phyloP scores from a whole-genome alignment of 2,329 filamentous ascomycete species.

The Chrysosporium queenslandicum region DNA sequence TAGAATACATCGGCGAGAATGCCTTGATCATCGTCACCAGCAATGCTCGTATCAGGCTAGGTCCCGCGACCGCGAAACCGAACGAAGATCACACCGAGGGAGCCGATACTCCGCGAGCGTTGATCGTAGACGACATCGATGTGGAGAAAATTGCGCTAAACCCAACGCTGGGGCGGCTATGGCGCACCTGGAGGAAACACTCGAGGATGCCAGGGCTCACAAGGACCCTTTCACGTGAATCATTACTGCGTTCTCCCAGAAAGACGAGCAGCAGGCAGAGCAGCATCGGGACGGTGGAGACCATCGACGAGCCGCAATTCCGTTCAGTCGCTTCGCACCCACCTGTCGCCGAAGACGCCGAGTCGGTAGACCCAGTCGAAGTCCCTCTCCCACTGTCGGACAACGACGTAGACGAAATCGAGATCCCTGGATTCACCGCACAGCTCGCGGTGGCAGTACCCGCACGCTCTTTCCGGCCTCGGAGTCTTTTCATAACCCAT shows the following conservation, averaged over 20 bases:
- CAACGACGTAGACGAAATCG: slow-evolving; percentile 68
- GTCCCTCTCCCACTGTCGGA: slow-evolving; percentile 60
- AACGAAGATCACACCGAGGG: slow-evolving; percentile 29
- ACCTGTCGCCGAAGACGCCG: slow-evolving; percentile 16
- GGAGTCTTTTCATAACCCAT: slow-evolving; percentile 33
- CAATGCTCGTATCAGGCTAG: slow-evolving; percentile 51
- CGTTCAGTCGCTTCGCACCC: slow-evolving; percentile 7
- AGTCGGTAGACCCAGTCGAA: slow-evolving; percentile 43
- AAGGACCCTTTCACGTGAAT: slow-evolving; percentile 36
- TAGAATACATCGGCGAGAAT: slow-evolving; percentile 90
- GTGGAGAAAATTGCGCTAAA: slow-evolving; percentile 90
- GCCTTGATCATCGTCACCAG: slow-evolving; percentile 78
- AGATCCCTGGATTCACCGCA: slow-evolving; percentile 58
- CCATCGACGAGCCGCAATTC: slow-evolving; percentile 10
- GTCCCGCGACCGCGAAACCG: slow-evolving; percentile 42
- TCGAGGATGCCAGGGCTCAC: slow-evolving; percentile 29
- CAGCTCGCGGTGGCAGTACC: slow-evolving; percentile 14
- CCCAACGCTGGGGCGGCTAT: slow-evolving; percentile 74
- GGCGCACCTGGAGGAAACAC: slow-evolving; percentile 91
- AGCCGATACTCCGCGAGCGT: slow-evolving; percentile 40
- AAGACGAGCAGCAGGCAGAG: slow-evolving; percentile 29
- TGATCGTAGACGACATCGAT: slow-evolving; percentile 81
- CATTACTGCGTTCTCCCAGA: slow-evolving; percentile 23
- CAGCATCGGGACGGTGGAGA: slow-evolving; percentile 28
- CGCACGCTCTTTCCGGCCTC: slow-evolving; percentile 26